These are phyloP conservation scores for Perkinsus marinus DNA, from an alignment of 169 alveolate genomes.

Conservation along the genomic window DNA sequence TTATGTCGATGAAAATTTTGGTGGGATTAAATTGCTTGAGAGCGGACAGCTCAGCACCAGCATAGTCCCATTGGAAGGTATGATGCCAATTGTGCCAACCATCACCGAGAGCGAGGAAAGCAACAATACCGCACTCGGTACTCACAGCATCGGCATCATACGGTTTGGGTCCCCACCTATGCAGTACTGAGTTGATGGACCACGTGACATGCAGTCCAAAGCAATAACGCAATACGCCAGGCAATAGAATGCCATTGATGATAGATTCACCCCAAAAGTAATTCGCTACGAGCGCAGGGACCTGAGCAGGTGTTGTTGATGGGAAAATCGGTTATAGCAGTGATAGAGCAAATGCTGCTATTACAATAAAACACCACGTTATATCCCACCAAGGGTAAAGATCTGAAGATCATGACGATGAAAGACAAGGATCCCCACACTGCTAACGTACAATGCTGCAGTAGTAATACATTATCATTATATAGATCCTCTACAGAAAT, in stretches of 20 bases:
- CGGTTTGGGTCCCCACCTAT: constrained; percentile 1
- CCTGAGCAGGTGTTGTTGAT: no score
- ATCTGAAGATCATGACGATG: no score
- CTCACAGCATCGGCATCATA: constrained; percentile 22
- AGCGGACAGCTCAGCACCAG: constrained; percentile 45
- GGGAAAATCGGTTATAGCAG: no score
- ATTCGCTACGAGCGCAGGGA: no score
- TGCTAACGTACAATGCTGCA: no score
- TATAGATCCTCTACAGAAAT: not conserved
- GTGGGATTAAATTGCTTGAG: constrained; percentile 29
- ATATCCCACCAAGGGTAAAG: no score
- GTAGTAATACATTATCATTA: no score
- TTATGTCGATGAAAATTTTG: constrained; percentile 21
- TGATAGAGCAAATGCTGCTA: no score
- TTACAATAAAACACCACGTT: no score
- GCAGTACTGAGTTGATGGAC: not conserved
- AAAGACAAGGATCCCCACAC: no score
- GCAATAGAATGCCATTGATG: not conserved
- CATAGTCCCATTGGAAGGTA: constrained; percentile 59
- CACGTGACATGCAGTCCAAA: not conserved
- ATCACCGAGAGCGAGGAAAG: constrained; percentile 60
- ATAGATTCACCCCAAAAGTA: not conserved
- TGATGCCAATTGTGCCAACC: constrained; percentile 75
- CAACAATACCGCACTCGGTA: constrained; percentile 35
- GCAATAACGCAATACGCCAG: not conserved